Base-by-base conservation (phyloP, 129 eudicot species). In the Escallonia rubra region DNA sequence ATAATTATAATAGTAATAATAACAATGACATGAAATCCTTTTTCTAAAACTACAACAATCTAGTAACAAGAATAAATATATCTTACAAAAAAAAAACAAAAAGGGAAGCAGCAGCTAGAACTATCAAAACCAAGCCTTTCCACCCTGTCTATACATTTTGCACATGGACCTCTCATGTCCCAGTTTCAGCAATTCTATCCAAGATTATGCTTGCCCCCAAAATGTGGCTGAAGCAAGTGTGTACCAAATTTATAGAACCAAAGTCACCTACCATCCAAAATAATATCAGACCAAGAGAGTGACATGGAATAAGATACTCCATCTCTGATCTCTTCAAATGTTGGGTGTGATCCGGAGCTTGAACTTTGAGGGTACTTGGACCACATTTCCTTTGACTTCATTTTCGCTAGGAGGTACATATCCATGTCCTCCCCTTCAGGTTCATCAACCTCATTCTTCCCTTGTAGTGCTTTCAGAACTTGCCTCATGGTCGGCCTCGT, bases 401-500 rank as follows among this genome's bases (percentile, higher is more conserved):
- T 73, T 48, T 66, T 81, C 52, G 63, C 85, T 3, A 89, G 69
- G 56, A 86, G 76, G 65, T 86, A 70, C n/a, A 42, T 45, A 11
- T 79, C 86, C 94, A 89, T 81, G 38, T 74, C 87, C 43, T 85
- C 88, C 2, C 61, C 79, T 49, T 71, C 90, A 11, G 34, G n/a
- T 63, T 85, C 91, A 67, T 79, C 92, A 4, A 45, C 66, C 67
- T 87, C 95, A 73, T 53, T 76, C 62, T 69, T 82, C 43, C 86
- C 81, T 72, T 89, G 90, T 39, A 89, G 79, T 16, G 78, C 47
- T 60, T 86, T 86, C 49, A 73, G 84, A 39, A 89, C 81, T 78
- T 86, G 87, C 53, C 94, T 79, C 96, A 89, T 86, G 10, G 82
- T 81, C n/a, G 96, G 94, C 76, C 96, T 64, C 34, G 67, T 58